These are phyloP conservation scores for Globisporangium solare DNA, from an alignment of 352 stramenopile species.

Conservation along the genomic window DNA sequence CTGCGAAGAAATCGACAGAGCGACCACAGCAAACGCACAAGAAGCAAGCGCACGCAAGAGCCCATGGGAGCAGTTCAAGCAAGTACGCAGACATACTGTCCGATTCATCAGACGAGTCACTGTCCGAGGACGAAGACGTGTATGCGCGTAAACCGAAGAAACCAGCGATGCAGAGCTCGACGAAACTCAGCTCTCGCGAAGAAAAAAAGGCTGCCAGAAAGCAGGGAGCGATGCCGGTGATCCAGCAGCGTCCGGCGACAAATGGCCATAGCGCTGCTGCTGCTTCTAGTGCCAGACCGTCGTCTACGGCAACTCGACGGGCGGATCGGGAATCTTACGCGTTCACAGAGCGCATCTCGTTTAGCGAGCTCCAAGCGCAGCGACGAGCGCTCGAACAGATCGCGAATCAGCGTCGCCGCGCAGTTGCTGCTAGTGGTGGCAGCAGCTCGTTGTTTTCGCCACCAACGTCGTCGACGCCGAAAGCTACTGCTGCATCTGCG, in stretches of 20 bases:
- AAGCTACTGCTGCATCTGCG: neutral
- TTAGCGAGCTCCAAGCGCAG: constrained; percentile 20
- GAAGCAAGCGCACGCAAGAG: neutral
- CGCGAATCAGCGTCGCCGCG: constrained; percentile 26
- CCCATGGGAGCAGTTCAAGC: neutral
- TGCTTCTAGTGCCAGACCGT: neutral
- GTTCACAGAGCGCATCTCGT: constrained; percentile 16
- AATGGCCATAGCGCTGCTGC: neutral
- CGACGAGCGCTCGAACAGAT: constrained; percentile 12
- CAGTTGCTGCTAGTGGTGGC: neutral
- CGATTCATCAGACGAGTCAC: neutral
- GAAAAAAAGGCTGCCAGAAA: neutral
- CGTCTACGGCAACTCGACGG: neutral
- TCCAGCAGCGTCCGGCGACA: neutral
- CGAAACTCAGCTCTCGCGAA: neutral
- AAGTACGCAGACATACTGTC: constrained; percentile 10
- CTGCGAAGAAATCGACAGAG: neutral
- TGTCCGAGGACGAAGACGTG: neutral
- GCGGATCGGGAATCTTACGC: constrained; percentile 3
- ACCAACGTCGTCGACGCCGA: neutral
- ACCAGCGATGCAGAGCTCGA: neutral
- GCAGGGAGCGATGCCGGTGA: neutral
- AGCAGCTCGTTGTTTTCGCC: neutral
- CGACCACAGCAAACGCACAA: neutral
- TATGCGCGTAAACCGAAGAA: neutral